Conservation (phyloP, 2,329 filamentous ascomycete genomes). For the Acephala macrosclerotiorum region DNA sequence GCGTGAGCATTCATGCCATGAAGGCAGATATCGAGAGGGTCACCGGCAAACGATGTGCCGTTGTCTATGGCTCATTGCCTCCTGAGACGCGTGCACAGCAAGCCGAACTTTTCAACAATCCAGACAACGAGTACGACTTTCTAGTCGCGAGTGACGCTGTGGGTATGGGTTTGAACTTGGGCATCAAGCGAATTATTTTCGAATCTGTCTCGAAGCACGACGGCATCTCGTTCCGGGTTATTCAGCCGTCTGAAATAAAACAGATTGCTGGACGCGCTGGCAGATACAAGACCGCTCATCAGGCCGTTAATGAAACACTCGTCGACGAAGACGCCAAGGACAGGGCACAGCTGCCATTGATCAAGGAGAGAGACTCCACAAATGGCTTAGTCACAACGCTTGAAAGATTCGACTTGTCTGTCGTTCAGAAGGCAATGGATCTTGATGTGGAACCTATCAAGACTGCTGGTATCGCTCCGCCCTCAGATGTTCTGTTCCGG, state of each 20-base stretch:
- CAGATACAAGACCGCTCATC: conserved; percentile 77
- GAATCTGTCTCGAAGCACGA: conserved; percentile 79
- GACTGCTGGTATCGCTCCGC: conserved; percentile 78
- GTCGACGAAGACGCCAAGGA: neutral
- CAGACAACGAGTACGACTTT: conserved; percentile 93
- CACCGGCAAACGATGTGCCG: conserved; percentile 84
- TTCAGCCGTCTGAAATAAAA: conserved; percentile 83
- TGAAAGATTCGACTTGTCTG: conserved; percentile 70
- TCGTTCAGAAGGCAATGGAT: conserved; percentile 68
- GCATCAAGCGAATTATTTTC: conserved; percentile 89
- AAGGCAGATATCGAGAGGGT: conserved; percentile 78
- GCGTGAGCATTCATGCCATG: conserved; percentile 80
- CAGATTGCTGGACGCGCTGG: conserved; percentile 95
- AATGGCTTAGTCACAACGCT: conserved; percentile 83
- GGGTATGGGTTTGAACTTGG: conserved; percentile 95
- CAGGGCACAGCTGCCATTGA: neutral
- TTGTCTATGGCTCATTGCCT: conserved; percentile 90
- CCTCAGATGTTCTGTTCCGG: conserved; percentile 72
- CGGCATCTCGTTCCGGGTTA: conserved; percentile 60
- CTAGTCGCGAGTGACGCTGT: conserved; percentile 95
- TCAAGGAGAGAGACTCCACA: conserved; percentile 24
- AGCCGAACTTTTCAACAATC: conserved; percentile 92
- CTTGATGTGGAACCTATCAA: conserved; percentile 70
- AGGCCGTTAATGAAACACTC: conserved; percentile 50
- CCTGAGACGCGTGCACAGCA: conserved; percentile 93